Evolutionary conservation across 2,329 filamentous ascomycete species (phyloP), one percentile per base, ranked within the genome.

Genomic region (Lecanoromycetidae sp.): DNA sequence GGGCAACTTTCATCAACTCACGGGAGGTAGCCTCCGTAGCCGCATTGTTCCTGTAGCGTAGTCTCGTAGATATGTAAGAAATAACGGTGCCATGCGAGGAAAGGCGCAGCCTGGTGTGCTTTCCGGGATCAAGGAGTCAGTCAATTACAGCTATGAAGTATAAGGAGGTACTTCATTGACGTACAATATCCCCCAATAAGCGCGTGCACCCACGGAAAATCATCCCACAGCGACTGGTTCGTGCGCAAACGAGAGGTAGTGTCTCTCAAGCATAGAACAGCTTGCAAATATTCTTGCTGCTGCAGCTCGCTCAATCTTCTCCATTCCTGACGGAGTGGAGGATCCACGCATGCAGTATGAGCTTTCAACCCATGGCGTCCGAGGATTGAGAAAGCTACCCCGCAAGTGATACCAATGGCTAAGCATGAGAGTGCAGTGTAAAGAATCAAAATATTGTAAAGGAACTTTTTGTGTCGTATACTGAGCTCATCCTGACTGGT

Each of bases 11-110:
- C 22, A 12, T 44, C n/a, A 10, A 52, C 52, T 12, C 30, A 54
- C 50, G 51, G 30, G 19, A 55, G 44, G 32, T 34, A 15, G 12
- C 42, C 54, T 20, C 44, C 43, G 39, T 60, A 62, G 20, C 52
- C 56, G 44, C 61, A 62, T n/a, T 43, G n/a, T 10, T 57, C 47
- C 12, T 50, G 37, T 5, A 66, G 54, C 0, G 56, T 54, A 3
- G 47, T 44, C 34, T 63, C 57, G 43, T 63, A 65, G 15, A 60
- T 33, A 26, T 62, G 55, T 5, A 61, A 49, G 38, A 63, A 62
- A 38, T 60, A 63, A 8, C 63, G 52, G 44, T 66, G 63, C 63
- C 63, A 65, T 0, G 59, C 52, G 2, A 65, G 56, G 49, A 65
- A 65, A 0, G 55, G 39, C 0, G 61, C 58, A 8, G 57, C 52